A percentile compares a stretch with the other conserved stretches of the same genome.
Conservation (phyloP, 2,329 filamentous ascomycete species). For the Blumeria graminis region DNA sequence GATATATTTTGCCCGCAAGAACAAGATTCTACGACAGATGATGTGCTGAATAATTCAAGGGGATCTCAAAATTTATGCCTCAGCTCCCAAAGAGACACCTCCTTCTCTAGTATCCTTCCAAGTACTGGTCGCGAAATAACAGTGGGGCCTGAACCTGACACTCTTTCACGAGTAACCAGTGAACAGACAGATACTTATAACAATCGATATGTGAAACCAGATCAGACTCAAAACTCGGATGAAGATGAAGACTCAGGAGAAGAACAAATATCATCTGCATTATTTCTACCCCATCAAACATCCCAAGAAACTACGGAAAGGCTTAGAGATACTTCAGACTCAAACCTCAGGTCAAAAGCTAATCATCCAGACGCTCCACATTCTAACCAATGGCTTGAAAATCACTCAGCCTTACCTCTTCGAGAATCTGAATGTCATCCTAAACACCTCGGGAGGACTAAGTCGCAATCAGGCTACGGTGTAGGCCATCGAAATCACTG, state of each 20-base stretch:
- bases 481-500: neutral
- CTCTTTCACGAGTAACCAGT: neutral
- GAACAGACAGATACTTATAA: neutral
- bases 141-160: neutral
- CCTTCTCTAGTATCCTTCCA: slow-evolving; percentile 15
- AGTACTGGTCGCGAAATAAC: slow-evolving; percentile 11
- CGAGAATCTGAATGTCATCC: slow-evolving; percentile 13
- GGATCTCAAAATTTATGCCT: slow-evolving; percentile 14
- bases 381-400: slow-evolving; percentile 14
- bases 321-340: slow-evolving; percentile 1
- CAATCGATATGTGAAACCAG: neutral
- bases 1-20: neutral
- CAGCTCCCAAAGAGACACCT: slow-evolving; percentile 10
- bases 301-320: slow-evolving; percentile 19
- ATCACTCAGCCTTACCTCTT: slow-evolving; percentile 12
- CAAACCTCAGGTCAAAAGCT: slow-evolving; percentile 2
- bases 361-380: slow-evolving; percentile 5
- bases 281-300: slow-evolving; percentile 56
- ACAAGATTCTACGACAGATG: slow-evolving; percentile 9
- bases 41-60: slow-evolving; percentile 7
- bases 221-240: slow-evolving; percentile 7
- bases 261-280: slow-evolving; percentile 68
- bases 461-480: neutral
- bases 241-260: slow-evolving; percentile 42
- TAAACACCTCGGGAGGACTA: neutral